These are phyloP conservation scores for Eucalyptus lansdowneana DNA, from an alignment of 345 rosid genomes.

Conservation along the genomic window DNA sequence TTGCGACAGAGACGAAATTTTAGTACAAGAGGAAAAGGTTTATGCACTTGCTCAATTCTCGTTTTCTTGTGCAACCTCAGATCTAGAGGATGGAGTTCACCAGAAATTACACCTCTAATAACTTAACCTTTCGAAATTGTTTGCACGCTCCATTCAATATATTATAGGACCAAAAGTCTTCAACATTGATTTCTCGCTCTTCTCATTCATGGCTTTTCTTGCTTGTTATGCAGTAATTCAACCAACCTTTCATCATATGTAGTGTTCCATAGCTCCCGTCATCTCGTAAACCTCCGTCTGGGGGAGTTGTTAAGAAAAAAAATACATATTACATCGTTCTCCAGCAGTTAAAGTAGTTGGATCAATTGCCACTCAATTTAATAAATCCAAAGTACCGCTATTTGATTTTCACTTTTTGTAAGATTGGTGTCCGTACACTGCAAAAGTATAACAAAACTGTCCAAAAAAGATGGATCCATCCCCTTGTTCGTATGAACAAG, in stretches of 20 bases:
- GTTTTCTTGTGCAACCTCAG: background rate
- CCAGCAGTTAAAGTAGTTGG: background rate
- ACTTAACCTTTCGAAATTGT: rapidly evolving
- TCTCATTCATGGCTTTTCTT: background rate
- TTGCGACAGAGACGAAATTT: background rate
- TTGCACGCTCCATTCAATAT: background rate
- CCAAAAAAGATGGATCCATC: too few species aligned
- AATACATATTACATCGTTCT: background rate
- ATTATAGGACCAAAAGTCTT: background rate
- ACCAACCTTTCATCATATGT: background rate
- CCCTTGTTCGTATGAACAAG: too few species aligned
- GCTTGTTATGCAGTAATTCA: background rate
- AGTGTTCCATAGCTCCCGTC: background rate
- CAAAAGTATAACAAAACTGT: background rate
- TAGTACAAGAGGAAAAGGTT: background rate
- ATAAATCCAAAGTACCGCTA: background rate
- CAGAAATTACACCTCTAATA: too few species aligned
- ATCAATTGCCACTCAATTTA: background rate
- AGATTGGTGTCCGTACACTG: background rate
- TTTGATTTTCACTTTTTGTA: background rate
- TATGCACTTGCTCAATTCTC: background rate
- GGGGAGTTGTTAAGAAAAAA: rapidly evolving
- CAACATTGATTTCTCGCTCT: background rate
- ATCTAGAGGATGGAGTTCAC: background rate
- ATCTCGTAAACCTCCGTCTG: background rate